A percentile compares a stretch with the other conserved stretches of the same genome.
Evolutionary conservation across 805 yeast species (phyloP).

Genomic region (Candida adriatica): DNA sequence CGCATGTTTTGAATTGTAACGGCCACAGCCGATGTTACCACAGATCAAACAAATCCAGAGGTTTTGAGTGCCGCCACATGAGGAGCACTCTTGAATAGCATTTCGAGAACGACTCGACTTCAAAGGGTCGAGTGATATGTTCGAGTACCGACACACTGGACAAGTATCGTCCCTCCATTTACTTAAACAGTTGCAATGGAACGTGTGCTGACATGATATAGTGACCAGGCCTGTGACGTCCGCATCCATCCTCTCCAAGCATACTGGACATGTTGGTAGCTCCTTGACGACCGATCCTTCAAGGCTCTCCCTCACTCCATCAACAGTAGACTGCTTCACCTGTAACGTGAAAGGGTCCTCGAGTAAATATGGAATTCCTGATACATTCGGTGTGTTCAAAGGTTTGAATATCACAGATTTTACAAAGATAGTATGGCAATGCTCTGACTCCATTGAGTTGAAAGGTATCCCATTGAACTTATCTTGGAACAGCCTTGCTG

Average conservation of each 20-base stretch:
- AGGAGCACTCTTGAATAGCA: slow-evolving; percentile 28
- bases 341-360: slow-evolving; percentile 63
- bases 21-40: slow-evolving; percentile 88
- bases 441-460: slow-evolving; percentile 84
- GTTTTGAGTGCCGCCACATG: slow-evolving; percentile 54
- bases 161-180: slow-evolving; percentile 89
- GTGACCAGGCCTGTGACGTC: slow-evolving; percentile 75
- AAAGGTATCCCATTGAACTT: slow-evolving; percentile 67
- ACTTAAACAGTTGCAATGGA: slow-evolving; percentile 81
- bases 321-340: slow-evolving; percentile 10
- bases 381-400: slow-evolving; percentile 15
- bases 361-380: slow-evolving; percentile 57
- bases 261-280: slow-evolving; percentile 89
- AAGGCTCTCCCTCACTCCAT: slow-evolving; percentile 1
- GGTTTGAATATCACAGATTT: slow-evolving; percentile 29
- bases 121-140: slow-evolving; percentile 22
- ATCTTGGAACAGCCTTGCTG: slow-evolving; percentile 59
- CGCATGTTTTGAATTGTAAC: slow-evolving; percentile 83
- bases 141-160: slow-evolving; percentile 84
- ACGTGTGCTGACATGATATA: slow-evolving; percentile 88
- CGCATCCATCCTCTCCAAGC: slow-evolving; percentile 82
- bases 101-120: slow-evolving; percentile 14
- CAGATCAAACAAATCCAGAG: slow-evolving; percentile 88
- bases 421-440: slow-evolving; percentile 71
- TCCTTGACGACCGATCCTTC: slow-evolving; percentile 37